Conservation (phyloP, 495 filamentous ascomycete genomes). For the Bacidia rubella region DNA sequence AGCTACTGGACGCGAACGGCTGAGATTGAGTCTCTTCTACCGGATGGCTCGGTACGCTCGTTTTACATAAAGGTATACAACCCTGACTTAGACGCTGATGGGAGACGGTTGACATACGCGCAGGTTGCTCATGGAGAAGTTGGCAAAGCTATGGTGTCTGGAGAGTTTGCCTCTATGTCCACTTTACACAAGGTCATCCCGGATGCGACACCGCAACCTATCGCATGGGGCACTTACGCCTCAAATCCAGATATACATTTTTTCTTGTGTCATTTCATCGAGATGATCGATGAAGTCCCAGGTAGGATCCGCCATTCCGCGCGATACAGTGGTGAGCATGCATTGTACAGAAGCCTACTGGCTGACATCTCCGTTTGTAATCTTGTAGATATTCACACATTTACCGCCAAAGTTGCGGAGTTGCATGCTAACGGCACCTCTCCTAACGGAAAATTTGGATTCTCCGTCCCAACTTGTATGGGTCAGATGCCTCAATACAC, state of each 20-base stretch:
- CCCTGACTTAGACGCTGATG: neutral
- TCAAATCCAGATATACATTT: conserved; percentile 17
- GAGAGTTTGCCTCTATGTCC: conserved; percentile 19
- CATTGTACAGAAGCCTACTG: neutral
- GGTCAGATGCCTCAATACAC: conserved; percentile 12
- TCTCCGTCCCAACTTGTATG: conserved; percentile 12
- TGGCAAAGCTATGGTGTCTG: conserved; percentile 15
- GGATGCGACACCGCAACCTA: conserved; percentile 11
- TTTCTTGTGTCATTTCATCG: conserved; percentile 16
- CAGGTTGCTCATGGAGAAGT: conserved; percentile 9
- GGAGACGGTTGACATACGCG: neutral
- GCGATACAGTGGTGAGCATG: neutral
- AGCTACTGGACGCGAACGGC: conserved; percentile 19
- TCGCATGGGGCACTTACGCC: conserved; percentile 19
- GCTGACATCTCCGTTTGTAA: neutral
- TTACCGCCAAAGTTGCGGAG: conserved; percentile 9
- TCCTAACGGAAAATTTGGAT: conserved; percentile 18
- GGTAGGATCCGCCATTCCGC: neutral
- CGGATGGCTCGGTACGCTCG: conserved; percentile 5
- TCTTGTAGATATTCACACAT: neutral
- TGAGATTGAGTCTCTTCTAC: conserved; percentile 9
- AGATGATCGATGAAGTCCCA: conserved; percentile 16
- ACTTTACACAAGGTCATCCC: conserved; percentile 12
- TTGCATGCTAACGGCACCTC: conserved; percentile 12
- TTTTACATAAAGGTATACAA: conserved; percentile 17